Evolutionary conservation across 768 basidiomycete species (phyloP), one percentile per base, ranked within the genome.

Genomic region (Xanthoconium stramineum): DNA sequence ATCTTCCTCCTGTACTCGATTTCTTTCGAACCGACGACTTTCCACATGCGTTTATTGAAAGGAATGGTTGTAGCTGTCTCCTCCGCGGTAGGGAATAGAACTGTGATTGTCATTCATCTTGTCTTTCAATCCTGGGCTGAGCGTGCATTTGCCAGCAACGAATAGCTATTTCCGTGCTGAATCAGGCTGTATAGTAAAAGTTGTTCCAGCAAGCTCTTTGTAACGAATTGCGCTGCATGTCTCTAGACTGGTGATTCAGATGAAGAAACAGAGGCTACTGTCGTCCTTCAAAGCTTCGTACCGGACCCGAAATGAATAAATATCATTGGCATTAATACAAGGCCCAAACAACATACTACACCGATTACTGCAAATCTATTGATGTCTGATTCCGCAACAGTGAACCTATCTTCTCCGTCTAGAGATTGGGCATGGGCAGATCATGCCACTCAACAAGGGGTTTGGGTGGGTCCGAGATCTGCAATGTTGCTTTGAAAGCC

Each of bases 391-490:
- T 1, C 39, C 20, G 45, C 38, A 44, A 19, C 35, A 33, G 33
- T 32, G 9, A 39, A 33, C 11, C 37, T n/a, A 28, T 42, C 24
- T 17, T 24, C 32, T 11, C 38, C n/a, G 10, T 30, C 77, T 72
- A 88, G 44, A 83, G 78, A 59, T 78, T 85, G 3, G 86, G 69
- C 7, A 73, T 68, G 19, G 87, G 88, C 51, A 89, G 74, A 73
- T 91, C 90, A 35, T 81, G 82, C 88, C 88, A 91, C 49, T 83
- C 73, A 1, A 85, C 85, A 60, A 93, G 74, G 3, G 91, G 85
- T 38, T 77, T 77, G n/a, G 88, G 81, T 58, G 79, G 78, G 29
- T 78, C 76, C 5, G 87, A 80, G 17, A 78, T 70, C 40, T 69
- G 66, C 49, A 95, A 71, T 10, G 76, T 69, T 30, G 79, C 77